Evolutionary conservation across 2,329 filamentous ascomycete genomes (phyloP), one percentile per base, ranked within the genome.

Genomic region (Apiospora koreana): DNA sequence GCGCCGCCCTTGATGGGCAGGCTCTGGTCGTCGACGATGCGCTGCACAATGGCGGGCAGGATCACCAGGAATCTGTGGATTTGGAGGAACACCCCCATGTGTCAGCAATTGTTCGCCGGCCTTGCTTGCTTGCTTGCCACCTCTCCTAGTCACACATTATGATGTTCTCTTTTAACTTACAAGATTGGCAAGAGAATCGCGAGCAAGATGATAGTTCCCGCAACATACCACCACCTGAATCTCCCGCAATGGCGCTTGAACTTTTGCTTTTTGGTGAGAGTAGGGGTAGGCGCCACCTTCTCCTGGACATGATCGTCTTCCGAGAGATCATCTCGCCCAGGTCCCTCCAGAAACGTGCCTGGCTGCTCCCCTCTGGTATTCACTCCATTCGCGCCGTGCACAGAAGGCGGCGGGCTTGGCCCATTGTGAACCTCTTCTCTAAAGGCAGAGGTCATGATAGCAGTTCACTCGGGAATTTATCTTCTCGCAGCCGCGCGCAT

Each of bases 11-110:
- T 70, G 14, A 87, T 75, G 0, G 82, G 80, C 14, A 87, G 75
- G 8, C 78, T 73, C 35, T 85, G 82, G 25, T 79, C 73, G 38
- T 83, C 79, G 69, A 87, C 80, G 25, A 86, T 82, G 38, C 76
- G 74, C 71, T 85, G 83, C 1, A 84, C 81, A 42, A 86, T 81
- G n/a, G 80, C 81, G 1, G 85, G 85, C 38, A 86, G 79, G 9
- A 83, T 82, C 23, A 85, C 79, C 25, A 80, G 76, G 77, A 86
- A 86, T 41, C 85, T 86, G 54, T 14, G 31, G n/a, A n/a, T n/a
- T n/a, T 23, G 25, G 2, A 31, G 74, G 68, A 75, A 68, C n/a
- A 31, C 16, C 12, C 12, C 31, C n/a, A 2, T 28, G 58, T 14
- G 18, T 42, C 64, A 43, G 45, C 3, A 18, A 18, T 25, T 16